Evolutionary conservation across 805 yeast genomes (phyloP), one percentile per base, ranked within the genome.

Genomic region (Teunomyces atbi): DNA sequence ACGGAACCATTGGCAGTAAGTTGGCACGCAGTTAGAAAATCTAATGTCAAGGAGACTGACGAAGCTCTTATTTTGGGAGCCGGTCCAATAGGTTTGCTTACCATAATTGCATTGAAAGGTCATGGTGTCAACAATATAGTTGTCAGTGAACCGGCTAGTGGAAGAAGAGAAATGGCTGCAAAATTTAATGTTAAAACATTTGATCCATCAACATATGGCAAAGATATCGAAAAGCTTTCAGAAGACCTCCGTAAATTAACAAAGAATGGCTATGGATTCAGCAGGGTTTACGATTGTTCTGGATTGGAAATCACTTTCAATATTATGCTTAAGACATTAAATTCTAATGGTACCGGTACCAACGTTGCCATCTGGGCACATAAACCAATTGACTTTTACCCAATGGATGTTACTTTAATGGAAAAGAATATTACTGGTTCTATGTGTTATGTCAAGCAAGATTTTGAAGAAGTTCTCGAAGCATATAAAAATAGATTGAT

Each of bases 321-420:
- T 18, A 15, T 36, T 8, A 18, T 39, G 20, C 13, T 43, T 13
- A 36, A 35, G 19, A 15, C 42, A 6, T 43, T 43, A 27, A 26
- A 13, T 13, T 18, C 45, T 15, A 32, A 23, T n/a, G 45, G 45
- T 10, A 26, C 15, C n/a, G 41, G 34, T 12, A 43, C 45, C 35
- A 43, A 43, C 26, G 10, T 43, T 11, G 45, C 45, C 28, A 28
- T 43, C 3, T 43, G 45, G 45, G 34, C 42, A 15, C 41, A 43
- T 27, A 35, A 27, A 13, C 28, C 41, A 1, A 13, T 35, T 5
- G 27, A 23, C n/a, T 27, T 43, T 26, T 43, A 23, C 23, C 45
- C 45, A 12, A 43, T 43, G 45, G 45, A 43, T n/a, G 13, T 43
- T 2, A 43, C 45, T 4, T 37, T 43, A 16, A 12, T 12, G 27